Percentiles rank a stretch among this genome's conserved stretches.
phyloP scores from a whole-genome alignment of 768 basidiomycete species.

The Nevesoporus exiguus region DNA sequence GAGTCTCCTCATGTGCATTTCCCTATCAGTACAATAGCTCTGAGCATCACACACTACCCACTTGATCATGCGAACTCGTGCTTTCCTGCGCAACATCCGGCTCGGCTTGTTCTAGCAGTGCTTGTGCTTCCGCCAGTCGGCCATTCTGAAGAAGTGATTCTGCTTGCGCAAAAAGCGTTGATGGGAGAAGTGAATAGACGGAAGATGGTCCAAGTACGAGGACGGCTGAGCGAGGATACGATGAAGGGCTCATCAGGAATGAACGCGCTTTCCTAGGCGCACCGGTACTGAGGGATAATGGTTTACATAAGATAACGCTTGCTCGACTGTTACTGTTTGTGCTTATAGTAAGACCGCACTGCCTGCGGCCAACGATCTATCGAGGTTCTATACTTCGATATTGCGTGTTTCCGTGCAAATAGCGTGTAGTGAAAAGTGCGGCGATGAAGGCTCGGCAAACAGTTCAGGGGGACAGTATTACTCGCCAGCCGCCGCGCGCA shows the following conservation, averaged over 20 bases:
- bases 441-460: too few species aligned
- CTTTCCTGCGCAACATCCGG: conserved; percentile 23
- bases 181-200: conserved; percentile 63
- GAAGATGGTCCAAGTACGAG: conserved; percentile 60
- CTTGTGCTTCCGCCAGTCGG: conserved; percentile 59
- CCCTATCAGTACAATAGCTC: conserved; percentile 6
- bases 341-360: too few species aligned
- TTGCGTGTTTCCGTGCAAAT: too few species aligned
- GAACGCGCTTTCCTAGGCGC: not conserved
- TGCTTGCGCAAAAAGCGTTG: conserved; percentile 69
- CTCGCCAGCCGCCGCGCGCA: too few species aligned
- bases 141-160: conserved; percentile 66
- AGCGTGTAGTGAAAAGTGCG: too few species aligned
- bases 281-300: not conserved
- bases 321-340: too few species aligned
- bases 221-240: conserved; percentile 65
- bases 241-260: conserved; percentile 25
- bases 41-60: conserved; percentile 1
- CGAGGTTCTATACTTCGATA: too few species aligned
- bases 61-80: conserved; percentile 7
- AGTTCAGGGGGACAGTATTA: too few species aligned
- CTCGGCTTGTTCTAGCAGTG: conserved; percentile 56
- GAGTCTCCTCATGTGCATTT: conserved; percentile 52
- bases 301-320: conserved; percentile 14
- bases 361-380: too few species aligned